phyloP scores from a whole-genome alignment of 1,284 basidiomycete species.

The Moniliella sp. region DNA sequence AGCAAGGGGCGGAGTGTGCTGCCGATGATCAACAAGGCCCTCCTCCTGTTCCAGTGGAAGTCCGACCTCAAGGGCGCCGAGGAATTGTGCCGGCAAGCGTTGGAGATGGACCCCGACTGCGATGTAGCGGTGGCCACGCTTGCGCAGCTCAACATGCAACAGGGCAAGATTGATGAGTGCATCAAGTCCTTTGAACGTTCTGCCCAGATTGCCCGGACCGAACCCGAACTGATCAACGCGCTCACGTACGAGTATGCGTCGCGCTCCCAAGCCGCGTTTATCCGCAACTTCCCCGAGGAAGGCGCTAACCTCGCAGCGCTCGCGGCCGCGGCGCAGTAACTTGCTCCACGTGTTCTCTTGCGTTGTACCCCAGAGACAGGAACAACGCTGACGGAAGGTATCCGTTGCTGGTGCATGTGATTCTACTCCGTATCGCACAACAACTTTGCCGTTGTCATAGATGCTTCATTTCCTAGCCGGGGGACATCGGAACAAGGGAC shows the following conservation, averaged over 20 bases:
- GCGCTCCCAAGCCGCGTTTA: conserved; percentile 56
- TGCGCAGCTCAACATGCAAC: conserved; percentile 77
- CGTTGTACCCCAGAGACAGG: too few species aligned
- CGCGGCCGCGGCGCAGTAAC: conserved; percentile 11
- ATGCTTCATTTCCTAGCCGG: too few species aligned
- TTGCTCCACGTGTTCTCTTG: too few species aligned
- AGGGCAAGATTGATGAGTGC: conserved; percentile 67
- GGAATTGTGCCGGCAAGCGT: conserved; percentile 62
- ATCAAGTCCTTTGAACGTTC: conserved; percentile 68
- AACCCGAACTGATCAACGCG: conserved; percentile 68
- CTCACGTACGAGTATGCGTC: conserved; percentile 70
- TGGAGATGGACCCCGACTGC: conserved; percentile 64
- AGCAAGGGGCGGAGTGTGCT: conserved; percentile 22
- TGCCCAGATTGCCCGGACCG: conserved; percentile 66
- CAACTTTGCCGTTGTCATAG: too few species aligned
- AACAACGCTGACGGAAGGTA: too few species aligned
- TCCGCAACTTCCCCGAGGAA: conserved; percentile 58
- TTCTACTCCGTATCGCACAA: too few species aligned
- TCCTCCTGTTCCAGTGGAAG: conserved; percentile 86
- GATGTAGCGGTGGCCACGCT: conserved; percentile 88
- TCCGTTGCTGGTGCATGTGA: too few species aligned
- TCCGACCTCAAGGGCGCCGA: conserved; percentile 68
- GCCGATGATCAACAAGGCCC: conserved; percentile 87
- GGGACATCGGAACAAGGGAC: too few species aligned
- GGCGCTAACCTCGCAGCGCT: conserved; percentile 39